Percentiles rank a stretch among this genome's conserved stretches.
Evolutionary conservation across 768 basidiomycete genomes (phyloP).

Genomic region (Lactarius quietus): DNA sequence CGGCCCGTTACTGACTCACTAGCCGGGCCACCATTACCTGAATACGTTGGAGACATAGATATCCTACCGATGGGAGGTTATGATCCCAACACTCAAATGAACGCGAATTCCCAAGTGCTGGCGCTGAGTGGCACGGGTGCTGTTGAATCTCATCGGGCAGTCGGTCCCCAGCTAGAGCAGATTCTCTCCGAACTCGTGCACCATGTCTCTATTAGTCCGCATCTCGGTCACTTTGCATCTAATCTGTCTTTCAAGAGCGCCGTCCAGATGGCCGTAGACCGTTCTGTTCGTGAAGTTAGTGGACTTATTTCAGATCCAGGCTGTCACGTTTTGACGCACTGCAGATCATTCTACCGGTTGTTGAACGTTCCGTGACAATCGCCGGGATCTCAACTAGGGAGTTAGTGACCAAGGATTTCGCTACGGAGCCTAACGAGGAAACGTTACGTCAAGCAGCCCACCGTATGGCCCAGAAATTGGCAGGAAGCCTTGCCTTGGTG

Average conservation of each 20-base stretch:
- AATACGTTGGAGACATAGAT: slow-evolving; percentile 79
- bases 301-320: background rate
- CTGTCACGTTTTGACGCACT: slow-evolving; percentile 13
- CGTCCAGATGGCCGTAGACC: slow-evolving; percentile 86
- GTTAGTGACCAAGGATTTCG: slow-evolving; percentile 93
- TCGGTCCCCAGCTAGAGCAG: slow-evolving; percentile 76
- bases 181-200: slow-evolving; percentile 69
- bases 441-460: slow-evolving; percentile 90
- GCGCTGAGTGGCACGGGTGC: slow-evolving; percentile 57
- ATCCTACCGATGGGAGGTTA: slow-evolving; percentile 73
- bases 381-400: slow-evolving; percentile 97
- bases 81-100: slow-evolving; percentile 47
- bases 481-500: slow-evolving; percentile 92
- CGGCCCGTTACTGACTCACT: slow-evolving; percentile 60
- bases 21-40: slow-evolving; percentile 62
- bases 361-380: slow-evolving; percentile 97
- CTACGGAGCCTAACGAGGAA: slow-evolving; percentile 85
- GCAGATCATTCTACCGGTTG: slow-evolving; percentile 93
- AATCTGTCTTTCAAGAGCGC: slow-evolving; percentile 89
- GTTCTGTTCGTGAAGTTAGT: slow-evolving; percentile 87
- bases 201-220: slow-evolving; percentile 73
- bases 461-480: slow-evolving; percentile 95
- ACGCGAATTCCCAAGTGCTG: slow-evolving; percentile 57
- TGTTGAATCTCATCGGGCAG: slow-evolving; percentile 60
- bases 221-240: slow-evolving; percentile 66